Conservation (phyloP, 495 filamentous ascomycete genomes). For the Parmelia sp. region DNA sequence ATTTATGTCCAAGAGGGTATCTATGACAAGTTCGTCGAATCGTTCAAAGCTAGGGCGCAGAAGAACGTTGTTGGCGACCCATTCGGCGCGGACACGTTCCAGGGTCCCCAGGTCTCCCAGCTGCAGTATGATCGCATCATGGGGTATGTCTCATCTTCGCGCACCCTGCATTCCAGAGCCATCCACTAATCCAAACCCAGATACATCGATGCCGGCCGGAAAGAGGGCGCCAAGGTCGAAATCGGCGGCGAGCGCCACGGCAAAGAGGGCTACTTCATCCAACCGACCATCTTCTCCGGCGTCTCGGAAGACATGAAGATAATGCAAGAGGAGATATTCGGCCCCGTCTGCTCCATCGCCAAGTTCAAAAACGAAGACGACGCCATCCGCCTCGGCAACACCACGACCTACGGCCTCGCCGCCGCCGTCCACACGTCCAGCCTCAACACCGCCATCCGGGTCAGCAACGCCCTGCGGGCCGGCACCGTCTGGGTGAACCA, state of each 20-base stretch:
- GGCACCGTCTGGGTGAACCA: conserved; percentile 96
- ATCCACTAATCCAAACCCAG: conserved; percentile 24
- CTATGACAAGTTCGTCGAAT: conserved; percentile 86
- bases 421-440: conserved; percentile 89
- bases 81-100: conserved; percentile 83
- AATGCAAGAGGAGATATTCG: conserved; percentile 97
- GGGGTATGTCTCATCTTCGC: conserved; percentile 42
- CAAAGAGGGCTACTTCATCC: conserved; percentile 90
- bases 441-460: conserved; percentile 87
- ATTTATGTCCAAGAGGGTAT: conserved; percentile 94
- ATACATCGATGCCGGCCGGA: conserved; percentile 89
- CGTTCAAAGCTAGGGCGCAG: conserved; percentile 79
- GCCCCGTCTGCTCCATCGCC: conserved; percentile 85
- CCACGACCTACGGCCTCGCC: conserved; percentile 74
- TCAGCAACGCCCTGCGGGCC: conserved; percentile 72
- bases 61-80: conserved; percentile 90
- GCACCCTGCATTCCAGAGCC: background rate
- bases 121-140: conserved; percentile 97
- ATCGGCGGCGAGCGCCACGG: conserved; percentile 84
- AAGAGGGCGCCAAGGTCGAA: conserved; percentile 77
- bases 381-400: conserved; percentile 73
- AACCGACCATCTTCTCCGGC: conserved; percentile 94
- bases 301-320: conserved; percentile 93
- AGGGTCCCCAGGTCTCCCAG: conserved; percentile 93
- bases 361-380: conserved; percentile 92